phyloP scores from a whole-genome alignment of 345 rosid species.

The Ceriops zippeliana region DNA sequence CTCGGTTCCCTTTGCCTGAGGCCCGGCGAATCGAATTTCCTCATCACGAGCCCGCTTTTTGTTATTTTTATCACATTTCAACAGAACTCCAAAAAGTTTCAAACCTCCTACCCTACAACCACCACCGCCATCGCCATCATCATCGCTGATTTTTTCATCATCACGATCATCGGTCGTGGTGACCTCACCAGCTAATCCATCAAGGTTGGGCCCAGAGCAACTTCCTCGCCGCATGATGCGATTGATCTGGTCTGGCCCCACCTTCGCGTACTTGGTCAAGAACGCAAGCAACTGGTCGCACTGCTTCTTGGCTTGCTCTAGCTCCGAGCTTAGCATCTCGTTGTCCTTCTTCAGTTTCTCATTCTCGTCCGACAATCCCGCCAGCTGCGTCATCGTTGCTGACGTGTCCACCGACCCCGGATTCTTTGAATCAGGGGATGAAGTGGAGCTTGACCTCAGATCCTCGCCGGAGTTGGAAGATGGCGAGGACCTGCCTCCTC shows the following conservation, averaged over 20 bases:
- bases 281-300: slow-evolving; percentile 66
- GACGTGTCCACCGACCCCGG: slow-evolving; percentile 67
- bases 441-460: slow-evolving; percentile 68
- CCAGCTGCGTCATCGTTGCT: slow-evolving; percentile 26
- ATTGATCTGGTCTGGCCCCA: slow-evolving; percentile 65
- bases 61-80: slow-evolving; percentile 39
- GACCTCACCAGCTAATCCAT: slow-evolving; percentile 20
- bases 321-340: slow-evolving; percentile 61
- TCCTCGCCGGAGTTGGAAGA: slow-evolving; percentile 74
- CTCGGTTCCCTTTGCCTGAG: slow-evolving; percentile 53
- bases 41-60: slow-evolving; percentile 73
- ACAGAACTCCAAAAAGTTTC: slow-evolving; percentile 85
- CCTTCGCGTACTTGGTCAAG: slow-evolving; percentile 55
- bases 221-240: slow-evolving; percentile 54
- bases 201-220: slow-evolving; percentile 10
- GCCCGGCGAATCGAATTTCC: slow-evolving; percentile 43
- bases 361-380: slow-evolving; percentile 72
- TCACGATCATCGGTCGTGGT: background rate
- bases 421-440: slow-evolving; percentile 75
- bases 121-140: background rate
- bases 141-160: background rate
- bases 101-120: slow-evolving; percentile 37
- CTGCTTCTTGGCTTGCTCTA: slow-evolving; percentile 72
- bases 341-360: slow-evolving; percentile 78
- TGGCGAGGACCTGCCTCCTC: slow-evolving; percentile 26